phyloP scores from a whole-genome alignment of 1,139 yeast genomes.

The Zygoascus hellenicus region DNA sequence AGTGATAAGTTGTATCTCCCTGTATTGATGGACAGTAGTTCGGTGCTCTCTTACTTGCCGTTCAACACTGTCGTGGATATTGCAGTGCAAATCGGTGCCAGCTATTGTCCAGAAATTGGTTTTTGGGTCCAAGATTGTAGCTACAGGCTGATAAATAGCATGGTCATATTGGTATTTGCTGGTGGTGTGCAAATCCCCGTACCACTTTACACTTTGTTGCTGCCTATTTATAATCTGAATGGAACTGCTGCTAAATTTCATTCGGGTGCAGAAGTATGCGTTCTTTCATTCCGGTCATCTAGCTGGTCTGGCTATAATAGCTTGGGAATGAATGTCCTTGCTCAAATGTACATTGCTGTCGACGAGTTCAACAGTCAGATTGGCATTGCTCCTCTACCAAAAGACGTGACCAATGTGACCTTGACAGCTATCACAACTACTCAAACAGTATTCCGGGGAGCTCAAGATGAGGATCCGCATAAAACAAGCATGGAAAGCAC shows the following conservation, averaged over 20 bases:
- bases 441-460: background rate
- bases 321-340: slow-evolving; percentile 59
- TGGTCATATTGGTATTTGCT: slow-evolving; percentile 51
- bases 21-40: slow-evolving; percentile 57
- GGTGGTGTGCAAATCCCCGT: slow-evolving; percentile 43
- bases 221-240: slow-evolving; percentile 34
- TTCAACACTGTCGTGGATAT: slow-evolving; percentile 52
- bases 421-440: background rate
- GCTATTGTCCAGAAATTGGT: slow-evolving; percentile 45
- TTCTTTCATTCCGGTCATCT: slow-evolving; percentile 50
- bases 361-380: slow-evolving; percentile 56
- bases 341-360: slow-evolving; percentile 55
- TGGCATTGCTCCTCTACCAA: slow-evolving; percentile 41
- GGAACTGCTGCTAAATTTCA: slow-evolving; percentile 42
- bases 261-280: slow-evolving; percentile 52
- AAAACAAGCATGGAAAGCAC: background rate
- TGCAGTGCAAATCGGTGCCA: slow-evolving; percentile 72
- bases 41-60: slow-evolving; percentile 53
- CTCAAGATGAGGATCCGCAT: background rate
- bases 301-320: slow-evolving; percentile 47
- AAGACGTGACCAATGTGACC: background rate
- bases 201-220: slow-evolving; percentile 49
- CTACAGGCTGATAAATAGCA: slow-evolving; percentile 46
- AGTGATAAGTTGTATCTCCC: slow-evolving; percentile 41
- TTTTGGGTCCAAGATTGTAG: slow-evolving; percentile 67